A percentile compares a stretch with the other conserved stretches of the same genome.
Evolutionary conservation across 495 filamentous ascomycete species (phyloP).

Genomic region (Neurospora terricola): DNA sequence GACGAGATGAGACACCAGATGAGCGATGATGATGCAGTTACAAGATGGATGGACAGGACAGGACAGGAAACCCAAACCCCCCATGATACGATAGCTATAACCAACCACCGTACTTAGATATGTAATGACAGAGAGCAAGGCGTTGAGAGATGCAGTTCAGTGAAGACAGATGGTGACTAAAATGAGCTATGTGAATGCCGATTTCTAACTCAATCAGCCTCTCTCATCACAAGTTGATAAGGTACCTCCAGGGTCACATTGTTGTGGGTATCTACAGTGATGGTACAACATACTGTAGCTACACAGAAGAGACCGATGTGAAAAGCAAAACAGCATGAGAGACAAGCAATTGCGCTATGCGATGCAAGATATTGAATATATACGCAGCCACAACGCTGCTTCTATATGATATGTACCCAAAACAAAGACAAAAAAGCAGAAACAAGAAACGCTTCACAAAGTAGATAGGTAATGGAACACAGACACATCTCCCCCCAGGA

Average conservation of each 20-base stretch:
- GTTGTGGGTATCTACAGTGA: background rate
- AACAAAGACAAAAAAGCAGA: background rate
- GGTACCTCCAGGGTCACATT: background rate
- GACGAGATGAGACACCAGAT: background rate
- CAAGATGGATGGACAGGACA: background rate
- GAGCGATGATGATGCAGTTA: background rate
- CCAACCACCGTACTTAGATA: background rate
- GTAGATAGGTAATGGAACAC: background rate
- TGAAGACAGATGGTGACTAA: background rate
- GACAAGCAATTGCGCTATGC: background rate
- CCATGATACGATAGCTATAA: background rate
- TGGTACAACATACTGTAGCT: background rate
- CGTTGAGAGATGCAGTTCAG: background rate
- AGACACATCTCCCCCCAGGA: background rate
- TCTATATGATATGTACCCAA: background rate
- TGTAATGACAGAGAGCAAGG: background rate
- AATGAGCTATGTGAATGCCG: background rate
- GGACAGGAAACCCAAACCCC: background rate
- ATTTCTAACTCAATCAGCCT: background rate
- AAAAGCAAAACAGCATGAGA: background rate
- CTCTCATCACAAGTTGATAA: too few species aligned
- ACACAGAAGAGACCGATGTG: too few species aligned
- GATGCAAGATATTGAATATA: background rate
- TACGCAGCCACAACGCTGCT: background rate
- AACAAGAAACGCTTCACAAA: background rate